Evolutionary conservation across 1,284 basidiomycete species (phyloP), one percentile per base, ranked within the genome.

Genomic region (Wolfiporia cocos): DNA sequence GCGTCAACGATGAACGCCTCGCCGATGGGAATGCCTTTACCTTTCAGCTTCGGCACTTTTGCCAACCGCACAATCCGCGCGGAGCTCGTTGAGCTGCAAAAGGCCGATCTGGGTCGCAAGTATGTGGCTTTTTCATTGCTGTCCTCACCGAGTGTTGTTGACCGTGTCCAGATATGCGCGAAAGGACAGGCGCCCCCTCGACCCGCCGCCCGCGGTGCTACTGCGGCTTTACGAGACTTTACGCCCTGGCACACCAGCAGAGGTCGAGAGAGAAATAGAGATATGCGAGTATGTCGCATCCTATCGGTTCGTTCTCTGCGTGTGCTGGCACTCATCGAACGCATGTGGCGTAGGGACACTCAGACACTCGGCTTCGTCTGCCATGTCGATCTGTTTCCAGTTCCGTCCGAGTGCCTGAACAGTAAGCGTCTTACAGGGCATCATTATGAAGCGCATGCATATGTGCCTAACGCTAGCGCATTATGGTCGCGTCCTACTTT

Each of bases 341-440:
- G n/a, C n/a, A n/a, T n/a, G n/a, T n/a, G n/a, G n/a, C n/a, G n/a
- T n/a, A n/a, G n/a, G n/a, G n/a, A n/a, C n/a, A n/a, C n/a, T n/a
- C n/a, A n/a, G n/a, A 70, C 26, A 4, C 65, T 76, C 22, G 78
- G 78, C 10, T 63, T 81, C n/a, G 57, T 83, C 3, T 82, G 80
- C 55, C 77, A 75, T 4, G 75, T 79, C 32, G 80, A 83, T 59
- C 65, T 83, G 18, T 82, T 79, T 48, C 72, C 74, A 3, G 69
- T 77, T 5, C 67, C 68, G n/a, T n/a, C n/a, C n/a, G n/a, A n/a
- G n/a, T n/a, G n/a, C n/a, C n/a, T n/a, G n/a, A n/a, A n/a, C n/a
- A n/a, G n/a, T n/a, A n/a, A n/a, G n/a, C n/a, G n/a, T n/a, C n/a
- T n/a, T n/a, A n/a, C n/a, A n/a, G n/a, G n/a, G n/a, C n/a, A n/a